Base-by-base conservation (phyloP, 768 basidiomycete species). In the Serendipita sp. region DNA sequence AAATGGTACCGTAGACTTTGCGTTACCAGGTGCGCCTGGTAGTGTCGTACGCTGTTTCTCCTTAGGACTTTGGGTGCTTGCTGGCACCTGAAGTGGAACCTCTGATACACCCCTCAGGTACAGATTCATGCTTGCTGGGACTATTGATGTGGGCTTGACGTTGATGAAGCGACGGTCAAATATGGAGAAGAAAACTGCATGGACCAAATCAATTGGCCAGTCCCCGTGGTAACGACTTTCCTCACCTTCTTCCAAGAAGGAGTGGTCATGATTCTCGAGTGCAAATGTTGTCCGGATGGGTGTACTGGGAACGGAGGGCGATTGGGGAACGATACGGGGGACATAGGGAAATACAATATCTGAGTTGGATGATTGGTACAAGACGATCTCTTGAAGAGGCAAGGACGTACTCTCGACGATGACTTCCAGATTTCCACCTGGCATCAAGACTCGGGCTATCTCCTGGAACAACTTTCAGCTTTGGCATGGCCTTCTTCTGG, bases 331-430 rank as follows among this genome's bases (percentile, higher is more conserved):
- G 23, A 34, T 34, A 8, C 34, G 55, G 10, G 55, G 55, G 34
- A 60, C 33, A 60, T 60, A 60, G 18, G 55, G 55, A 34, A 60
- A 60, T 31, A 60, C 55, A 34, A 60, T 60, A 36, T 60, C 55
- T 60, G 31, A 8, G 23, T 10, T 27, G 8, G 34, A 60, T 27
- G 55, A 8, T 60, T 31, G 33, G 55, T 60, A 11, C 33, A 52
- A 6, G 10, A 29, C 31, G 10, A 50, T 50, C 48, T 18, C 8
- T 8, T 5, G 8, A 31, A 50, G 48, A 8, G 8, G 23, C 23
- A 23, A 11, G 34, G 4, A 36, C 55, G 23, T n/a, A 60, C 55
- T 60, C 16, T 60, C 27, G 16, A 34, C 55, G 23, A 60, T n/a
- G 10, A 60, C 33, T n/a, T 60, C 55, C 16, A 60, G 16, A 4